These are phyloP conservation scores for Wickerhamomyces xylosicus DNA, from an alignment of 805 yeast genomes.

Conservation along the genomic window DNA sequence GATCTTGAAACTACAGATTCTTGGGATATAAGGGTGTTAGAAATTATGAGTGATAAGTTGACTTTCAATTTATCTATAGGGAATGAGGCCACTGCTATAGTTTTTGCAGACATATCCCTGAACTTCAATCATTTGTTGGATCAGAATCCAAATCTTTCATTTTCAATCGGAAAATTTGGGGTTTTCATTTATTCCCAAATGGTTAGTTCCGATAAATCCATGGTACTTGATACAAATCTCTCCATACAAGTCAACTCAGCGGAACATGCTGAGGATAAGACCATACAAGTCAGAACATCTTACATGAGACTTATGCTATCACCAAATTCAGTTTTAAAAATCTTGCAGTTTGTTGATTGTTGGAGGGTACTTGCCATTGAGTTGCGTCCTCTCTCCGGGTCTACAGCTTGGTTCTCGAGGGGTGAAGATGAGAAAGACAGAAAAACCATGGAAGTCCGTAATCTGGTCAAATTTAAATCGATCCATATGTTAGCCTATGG, in stretches of 20 bases:
- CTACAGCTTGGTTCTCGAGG: too few species aligned
- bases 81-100: conserved; percentile 3
- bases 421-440: not conserved
- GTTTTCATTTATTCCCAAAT: conserved; percentile 20
- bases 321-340: conserved; percentile 34
- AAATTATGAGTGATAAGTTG: too few species aligned
- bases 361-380: too few species aligned
- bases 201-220: conserved; percentile 28
- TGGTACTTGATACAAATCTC: conserved; percentile 36
- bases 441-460: not conserved
- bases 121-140: conserved; percentile 4
- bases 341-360: conserved; percentile 7
- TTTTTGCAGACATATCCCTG: conserved; percentile 5
- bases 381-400: too few species aligned
- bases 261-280: conserved; percentile 23
- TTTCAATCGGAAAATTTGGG: conserved; percentile 17
- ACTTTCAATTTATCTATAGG: too few species aligned
- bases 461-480: conserved; percentile 26
- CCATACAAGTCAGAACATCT: conserved; percentile 48
- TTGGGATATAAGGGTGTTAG: too few species aligned
- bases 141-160: not conserved
- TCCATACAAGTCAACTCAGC: conserved; percentile 32
- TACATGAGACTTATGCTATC: conserved; percentile 49
- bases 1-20: too few species aligned
- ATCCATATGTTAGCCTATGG: conserved; percentile 52